A percentile compares a stretch with the other conserved stretches of the same genome.
Evolutionary conservation across 2,329 filamentous ascomycete genomes (phyloP).

Genomic region (Sporothrix globosa): DNA sequence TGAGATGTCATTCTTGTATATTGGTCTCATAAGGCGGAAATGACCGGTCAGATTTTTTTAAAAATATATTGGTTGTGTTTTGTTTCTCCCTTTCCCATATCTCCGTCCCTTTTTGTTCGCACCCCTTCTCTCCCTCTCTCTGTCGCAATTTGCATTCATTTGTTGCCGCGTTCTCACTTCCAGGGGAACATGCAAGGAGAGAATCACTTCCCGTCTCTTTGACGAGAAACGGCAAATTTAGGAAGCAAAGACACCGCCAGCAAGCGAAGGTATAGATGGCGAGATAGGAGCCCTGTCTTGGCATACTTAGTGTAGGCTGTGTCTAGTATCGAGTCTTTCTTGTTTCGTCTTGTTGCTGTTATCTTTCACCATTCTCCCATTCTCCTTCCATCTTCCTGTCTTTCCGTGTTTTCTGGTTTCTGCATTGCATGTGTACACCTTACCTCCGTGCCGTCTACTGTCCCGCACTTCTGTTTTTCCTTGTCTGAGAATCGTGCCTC

Average conservation of each 20-base stretch:
- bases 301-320: background rate
- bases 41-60: conserved; percentile 10
- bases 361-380: background rate
- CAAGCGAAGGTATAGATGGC: background rate
- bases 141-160: background rate
- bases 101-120: background rate
- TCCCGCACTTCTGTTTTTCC: no score
- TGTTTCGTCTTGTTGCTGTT: background rate
- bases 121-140: background rate
- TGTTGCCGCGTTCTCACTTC: background rate
- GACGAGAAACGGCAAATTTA: background rate
- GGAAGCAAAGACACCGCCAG: background rate
- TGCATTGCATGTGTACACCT: conserved; percentile 5
- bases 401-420: background rate
- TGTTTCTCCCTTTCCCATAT: conserved; percentile 17
- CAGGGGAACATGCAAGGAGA: background rate
- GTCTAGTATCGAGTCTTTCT: background rate
- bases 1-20: background rate
- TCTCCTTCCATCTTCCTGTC: background rate
- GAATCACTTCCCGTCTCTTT: background rate
- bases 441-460: background rate
- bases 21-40: conserved; percentile 13
- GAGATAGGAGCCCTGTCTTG: conserved; percentile 18
- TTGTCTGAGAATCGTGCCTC: background rate
- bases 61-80: background rate